Evolutionary conservation across 768 basidiomycete species (phyloP), one percentile per base, ranked within the genome.

Genomic region (Astraeus odoratus): DNA sequence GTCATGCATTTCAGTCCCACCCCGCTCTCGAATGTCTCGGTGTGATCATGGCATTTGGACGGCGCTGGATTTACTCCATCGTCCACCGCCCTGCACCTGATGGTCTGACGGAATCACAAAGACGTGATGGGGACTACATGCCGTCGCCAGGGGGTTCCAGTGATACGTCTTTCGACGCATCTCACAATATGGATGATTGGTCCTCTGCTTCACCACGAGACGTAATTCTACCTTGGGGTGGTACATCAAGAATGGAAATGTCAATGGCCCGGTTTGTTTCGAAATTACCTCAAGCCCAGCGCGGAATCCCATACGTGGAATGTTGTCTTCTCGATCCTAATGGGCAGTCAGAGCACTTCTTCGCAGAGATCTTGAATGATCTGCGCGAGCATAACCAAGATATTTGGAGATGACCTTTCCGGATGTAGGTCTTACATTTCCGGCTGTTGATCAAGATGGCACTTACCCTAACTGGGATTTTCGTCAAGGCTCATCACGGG

Each of bases 321-420:
- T 43, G 23, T 26, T 5, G 2, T 9, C 42, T 43, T 25, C 9
- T 43, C 12, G 42, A 43, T 12, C n/a, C 31, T 20, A 5, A 4
- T 8, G n/a, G 20, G 13, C 23, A 35, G 33, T 43, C 42, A 4
- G 23, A 24, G 6, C 13, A 6, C 16, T 23, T 25, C 23, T 43
- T 35, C 19, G 1, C 2, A 25, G 7, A 8, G 2, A 36, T 43
- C 13, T 16, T 43, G 15, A 7, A 16, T 0, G 43, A 43, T 15
- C 23, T 43, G 12, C 43, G 43, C 4, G 4, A 10, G 15, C 9
- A 43, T 12, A 36, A 35, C 7, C 33, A 31, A 20, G 39, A 36
- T 51, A 47, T 36, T 2, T 35, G 44, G 43, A 31, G n/a, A 12
- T 31, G 30, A 31, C 44, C 53, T 18, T 22, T 33, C 41, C 34